Conservation (phyloP, 2,329 filamentous ascomycete genomes). For the Diaporthe sp. region DNA sequence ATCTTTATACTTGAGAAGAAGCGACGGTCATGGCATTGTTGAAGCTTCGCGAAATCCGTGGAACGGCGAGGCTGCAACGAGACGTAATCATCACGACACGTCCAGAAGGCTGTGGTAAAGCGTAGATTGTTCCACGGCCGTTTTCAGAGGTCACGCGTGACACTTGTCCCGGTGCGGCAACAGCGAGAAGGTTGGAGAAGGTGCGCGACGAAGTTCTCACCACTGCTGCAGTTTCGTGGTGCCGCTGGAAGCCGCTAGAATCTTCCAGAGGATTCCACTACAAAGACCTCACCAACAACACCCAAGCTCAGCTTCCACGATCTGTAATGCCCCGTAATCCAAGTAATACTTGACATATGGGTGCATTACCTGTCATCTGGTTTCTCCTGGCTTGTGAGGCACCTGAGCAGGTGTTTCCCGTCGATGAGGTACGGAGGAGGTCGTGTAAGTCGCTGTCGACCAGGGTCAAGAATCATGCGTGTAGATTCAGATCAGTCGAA, state of each 20-base stretch:
- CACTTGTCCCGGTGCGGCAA: not conserved
- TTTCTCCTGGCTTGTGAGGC: not conserved
- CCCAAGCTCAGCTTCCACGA: not conserved
- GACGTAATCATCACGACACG: slow-evolving; percentile 31
- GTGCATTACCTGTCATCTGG: not conserved
- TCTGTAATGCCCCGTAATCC: not conserved
- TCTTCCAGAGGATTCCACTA: slow-evolving; percentile 39
- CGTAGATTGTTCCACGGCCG: slow-evolving; percentile 29
- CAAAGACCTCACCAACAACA: not conserved
- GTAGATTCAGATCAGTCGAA: too few relatives aligned
- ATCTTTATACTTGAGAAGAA: slow-evolving; percentile 30
- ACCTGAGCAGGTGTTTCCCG: not conserved
- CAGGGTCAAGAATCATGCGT: not conserved
- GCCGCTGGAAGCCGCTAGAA: slow-evolving; percentile 42
- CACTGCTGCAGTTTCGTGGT: slow-evolving; percentile 38
- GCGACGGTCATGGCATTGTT: not conserved
- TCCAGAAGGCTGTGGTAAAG: slow-evolving; percentile 26
- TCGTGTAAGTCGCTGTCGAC: not conserved
- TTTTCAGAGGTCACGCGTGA: slow-evolving; percentile 34
- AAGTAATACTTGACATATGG: not conserved
- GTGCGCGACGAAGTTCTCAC: slow-evolving; percentile 26
- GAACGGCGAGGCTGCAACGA: slow-evolving; percentile 31
- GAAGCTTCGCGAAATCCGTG: slow-evolving; percentile 29
- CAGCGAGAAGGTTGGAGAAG: slow-evolving; percentile 25
- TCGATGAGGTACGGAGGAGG: not conserved